These are phyloP conservation scores for Pelargonium citronellum DNA, from an alignment of 441 rosid species.

Conservation along the genomic window DNA sequence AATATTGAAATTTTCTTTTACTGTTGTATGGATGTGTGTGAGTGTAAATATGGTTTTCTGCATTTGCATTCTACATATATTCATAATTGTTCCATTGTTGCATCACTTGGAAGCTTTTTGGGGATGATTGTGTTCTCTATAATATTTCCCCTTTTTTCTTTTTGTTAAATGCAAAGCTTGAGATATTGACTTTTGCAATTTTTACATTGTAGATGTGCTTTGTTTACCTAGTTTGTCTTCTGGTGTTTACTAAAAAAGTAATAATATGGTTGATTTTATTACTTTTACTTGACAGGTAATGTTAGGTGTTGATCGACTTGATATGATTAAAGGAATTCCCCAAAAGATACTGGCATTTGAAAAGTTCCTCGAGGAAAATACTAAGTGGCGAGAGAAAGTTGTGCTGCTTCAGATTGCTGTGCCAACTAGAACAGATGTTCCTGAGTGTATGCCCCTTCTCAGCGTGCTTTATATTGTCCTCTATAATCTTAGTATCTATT, in stretches of 20 bases:
- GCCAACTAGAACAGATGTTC: slow-evolving; percentile 99
- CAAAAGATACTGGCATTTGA: slow-evolving; percentile 98
- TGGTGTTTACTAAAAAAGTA: not conserved
- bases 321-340: slow-evolving; percentile 99
- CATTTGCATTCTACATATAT: too few species aligned
- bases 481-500: not conserved
- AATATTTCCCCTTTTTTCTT: not conserved
- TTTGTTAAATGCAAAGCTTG: not conserved
- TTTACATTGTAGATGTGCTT: not conserved
- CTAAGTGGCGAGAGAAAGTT: slow-evolving; percentile 90
- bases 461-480: slow-evolving; percentile 20
- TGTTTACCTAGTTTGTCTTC: not conserved
- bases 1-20: not conserved
- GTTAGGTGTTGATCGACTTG: slow-evolving; percentile 98
- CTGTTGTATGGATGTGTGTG: not conserved
- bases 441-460: slow-evolving; percentile 69
- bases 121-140: too few species aligned
- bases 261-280: slow-evolving; percentile 3
- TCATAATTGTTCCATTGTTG: too few species aligned
- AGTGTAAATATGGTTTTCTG: too few species aligned
- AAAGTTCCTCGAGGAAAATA: slow-evolving; percentile 95
- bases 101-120: too few species aligned
- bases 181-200: not conserved
- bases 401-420: slow-evolving; percentile 97
- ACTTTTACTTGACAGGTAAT: slow-evolving; percentile 56